These are phyloP conservation scores for Dovyalis caffra DNA, from an alignment of 345 rosid genomes.

Conservation along the genomic window DNA sequence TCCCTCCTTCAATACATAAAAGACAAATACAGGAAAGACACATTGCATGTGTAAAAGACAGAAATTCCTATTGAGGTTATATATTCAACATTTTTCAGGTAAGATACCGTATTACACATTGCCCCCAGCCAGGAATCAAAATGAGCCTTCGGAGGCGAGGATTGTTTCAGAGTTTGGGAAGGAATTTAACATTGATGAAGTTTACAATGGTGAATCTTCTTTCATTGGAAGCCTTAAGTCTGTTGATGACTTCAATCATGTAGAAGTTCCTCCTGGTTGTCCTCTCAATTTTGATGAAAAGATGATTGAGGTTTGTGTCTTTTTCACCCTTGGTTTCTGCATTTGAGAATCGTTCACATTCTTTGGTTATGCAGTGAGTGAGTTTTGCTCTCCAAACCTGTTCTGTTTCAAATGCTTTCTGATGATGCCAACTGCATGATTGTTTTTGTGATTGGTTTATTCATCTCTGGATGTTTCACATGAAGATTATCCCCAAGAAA, in stretches of 20 bases:
- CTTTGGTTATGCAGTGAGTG: too few relatives aligned
- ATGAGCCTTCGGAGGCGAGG: constrained; percentile 62
- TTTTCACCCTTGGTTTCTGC: neutral
- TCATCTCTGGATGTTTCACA: too few relatives aligned
- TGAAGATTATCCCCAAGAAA: too few relatives aligned
- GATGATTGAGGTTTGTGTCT: constrained; percentile 67
- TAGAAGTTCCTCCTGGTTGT: constrained; percentile 68
- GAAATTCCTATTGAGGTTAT: neutral
- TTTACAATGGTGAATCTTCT: constrained; percentile 72
- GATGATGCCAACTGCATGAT: too few relatives aligned
- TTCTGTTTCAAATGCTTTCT: too few relatives aligned
- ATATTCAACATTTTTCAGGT: constrained; percentile 48
- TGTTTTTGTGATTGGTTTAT: too few relatives aligned
- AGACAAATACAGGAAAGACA: too few relatives aligned
- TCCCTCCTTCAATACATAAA: too few relatives aligned
- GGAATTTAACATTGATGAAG: constrained; percentile 82
- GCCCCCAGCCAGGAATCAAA: constrained; percentile 77
- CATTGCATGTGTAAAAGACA: neutral
- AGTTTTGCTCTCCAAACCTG: too few relatives aligned
- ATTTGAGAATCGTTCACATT: too few relatives aligned
- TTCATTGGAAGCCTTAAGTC: constrained; percentile 91
- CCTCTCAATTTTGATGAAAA: constrained; percentile 67
- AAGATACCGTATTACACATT: constrained; percentile 84
- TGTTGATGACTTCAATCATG: constrained; percentile 55
- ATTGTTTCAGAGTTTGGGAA: constrained; percentile 70